Conservation (phyloP, 2,329 filamentous ascomycete genomes). For the Massarina eburnea region DNA sequence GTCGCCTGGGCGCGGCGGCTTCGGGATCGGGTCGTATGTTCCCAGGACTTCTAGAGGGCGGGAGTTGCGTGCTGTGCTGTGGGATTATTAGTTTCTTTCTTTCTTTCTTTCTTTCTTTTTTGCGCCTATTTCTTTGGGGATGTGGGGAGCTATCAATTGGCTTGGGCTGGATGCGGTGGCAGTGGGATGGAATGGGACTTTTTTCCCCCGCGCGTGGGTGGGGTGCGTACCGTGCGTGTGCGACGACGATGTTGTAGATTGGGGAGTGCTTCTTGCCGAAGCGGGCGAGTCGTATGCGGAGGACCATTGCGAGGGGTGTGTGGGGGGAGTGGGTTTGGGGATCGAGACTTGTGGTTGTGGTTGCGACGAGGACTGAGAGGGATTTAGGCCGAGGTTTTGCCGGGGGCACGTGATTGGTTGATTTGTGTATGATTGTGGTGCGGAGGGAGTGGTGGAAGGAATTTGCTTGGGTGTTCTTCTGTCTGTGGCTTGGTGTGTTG, state of each 20-base stretch:
- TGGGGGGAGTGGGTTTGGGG: slow-evolving; percentile 1
- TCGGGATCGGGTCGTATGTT: slow-evolving; percentile 64
- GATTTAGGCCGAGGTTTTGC: slow-evolving; percentile 20
- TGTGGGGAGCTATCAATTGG: background rate
- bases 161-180: background rate
- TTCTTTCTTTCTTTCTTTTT: background rate
- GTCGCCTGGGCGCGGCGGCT: slow-evolving; percentile 53
- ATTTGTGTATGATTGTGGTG: too few species aligned
- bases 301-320: slow-evolving; percentile 68
- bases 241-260: slow-evolving; percentile 96
- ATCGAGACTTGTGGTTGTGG: background rate
- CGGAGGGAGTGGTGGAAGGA: too few species aligned
- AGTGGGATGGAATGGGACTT: background rate
- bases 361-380: slow-evolving; percentile 5
- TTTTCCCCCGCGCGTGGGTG: background rate
- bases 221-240: slow-evolving; percentile 75
- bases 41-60: slow-evolving; percentile 89
- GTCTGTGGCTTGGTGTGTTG: too few species aligned
- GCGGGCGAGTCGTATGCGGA: slow-evolving; percentile 90
- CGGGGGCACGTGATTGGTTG: slow-evolving; percentile 18
- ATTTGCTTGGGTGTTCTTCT: too few species aligned
- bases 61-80: slow-evolving; percentile 79
- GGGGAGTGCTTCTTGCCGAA: slow-evolving; percentile 88
- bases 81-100: background rate
- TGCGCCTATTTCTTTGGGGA: background rate